Conservation (phyloP, 2,329 filamentous ascomycete genomes). For the Trichocomaceae sp. region DNA sequence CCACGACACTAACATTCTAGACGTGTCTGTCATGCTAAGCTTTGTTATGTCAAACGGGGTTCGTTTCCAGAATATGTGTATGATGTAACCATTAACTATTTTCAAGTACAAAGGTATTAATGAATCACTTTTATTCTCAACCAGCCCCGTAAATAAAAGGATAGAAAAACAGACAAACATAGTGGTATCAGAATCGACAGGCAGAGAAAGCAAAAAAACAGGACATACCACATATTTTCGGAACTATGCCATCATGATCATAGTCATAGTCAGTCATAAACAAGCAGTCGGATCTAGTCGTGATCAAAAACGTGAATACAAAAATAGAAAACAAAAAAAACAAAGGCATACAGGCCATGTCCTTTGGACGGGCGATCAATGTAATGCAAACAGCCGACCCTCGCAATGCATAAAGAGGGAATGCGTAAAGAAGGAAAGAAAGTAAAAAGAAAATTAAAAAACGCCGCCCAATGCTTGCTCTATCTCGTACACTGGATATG, state of each 20-base stretch:
- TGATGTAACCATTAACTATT: not conserved
- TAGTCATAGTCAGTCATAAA: not conserved
- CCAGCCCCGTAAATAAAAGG: not conserved
- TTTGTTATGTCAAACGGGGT: not conserved
- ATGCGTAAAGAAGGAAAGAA: not conserved
- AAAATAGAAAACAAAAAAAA: not conserved
- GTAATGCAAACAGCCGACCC: constrained; percentile 13
- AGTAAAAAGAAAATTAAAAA: not conserved
- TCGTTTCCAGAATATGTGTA: not conserved
- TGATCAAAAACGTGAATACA: not conserved
- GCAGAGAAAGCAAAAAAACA: not conserved
- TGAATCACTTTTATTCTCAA: not conserved
- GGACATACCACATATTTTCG: not conserved
- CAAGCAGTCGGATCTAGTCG: not conserved
- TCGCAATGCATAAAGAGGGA: constrained; percentile 9
- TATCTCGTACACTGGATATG: not conserved
- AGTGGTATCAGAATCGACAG: constrained; percentile 7
- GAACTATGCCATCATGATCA: not conserved
- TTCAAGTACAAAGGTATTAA: not conserved
- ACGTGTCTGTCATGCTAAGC: not conserved
- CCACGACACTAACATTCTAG: not conserved
- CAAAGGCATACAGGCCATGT: not conserved
- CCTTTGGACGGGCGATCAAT: not conserved
- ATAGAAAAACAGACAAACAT: constrained; percentile 2
- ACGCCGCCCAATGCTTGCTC: constrained; percentile 1